These are phyloP conservation scores for Melocanna baccifera DNA, from an alignment of 176 grass and related monocot genomes.

Conservation along the genomic window DNA sequence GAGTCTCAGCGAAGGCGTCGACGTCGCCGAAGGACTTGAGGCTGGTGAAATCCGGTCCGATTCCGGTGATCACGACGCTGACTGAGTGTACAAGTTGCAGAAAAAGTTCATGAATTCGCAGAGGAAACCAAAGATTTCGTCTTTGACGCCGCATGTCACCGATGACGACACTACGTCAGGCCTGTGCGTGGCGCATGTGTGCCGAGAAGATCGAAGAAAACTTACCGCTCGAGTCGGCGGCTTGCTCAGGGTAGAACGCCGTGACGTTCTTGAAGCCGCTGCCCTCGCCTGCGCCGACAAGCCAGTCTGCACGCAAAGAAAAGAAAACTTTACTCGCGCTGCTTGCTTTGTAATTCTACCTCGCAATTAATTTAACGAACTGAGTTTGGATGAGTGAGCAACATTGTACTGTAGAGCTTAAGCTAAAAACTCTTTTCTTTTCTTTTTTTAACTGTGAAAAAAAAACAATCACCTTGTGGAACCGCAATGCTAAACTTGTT, in stretches of 20 bases:
- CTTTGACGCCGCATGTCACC: neutral
- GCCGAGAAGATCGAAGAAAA: neutral
- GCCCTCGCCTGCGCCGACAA: conserved; percentile 53
- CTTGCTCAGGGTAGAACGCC: conserved; percentile 75
- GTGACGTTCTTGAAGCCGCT: conserved; percentile 70
- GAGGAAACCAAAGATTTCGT: neutral
- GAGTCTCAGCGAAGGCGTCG: conserved; percentile 78
- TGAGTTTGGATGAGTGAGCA: neutral
- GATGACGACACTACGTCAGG: neutral
- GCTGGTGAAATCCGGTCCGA: conserved; percentile 97
- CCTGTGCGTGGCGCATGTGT: no score
- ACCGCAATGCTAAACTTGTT: conserved; percentile 72
- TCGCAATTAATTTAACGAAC: neutral
- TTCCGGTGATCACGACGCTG: conserved; percentile 81
- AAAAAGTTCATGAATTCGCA: neutral
- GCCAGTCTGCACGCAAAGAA: conserved; percentile 54
- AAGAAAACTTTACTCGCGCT: neutral
- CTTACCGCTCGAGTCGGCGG: conserved; percentile 66
- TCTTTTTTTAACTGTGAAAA: neutral
- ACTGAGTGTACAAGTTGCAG: conserved; percentile 36
- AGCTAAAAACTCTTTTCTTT: no score
- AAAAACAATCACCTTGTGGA: conserved; percentile 52
- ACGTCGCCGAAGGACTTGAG: conserved; percentile 83
- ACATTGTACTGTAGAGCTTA: no score
- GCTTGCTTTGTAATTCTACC: neutral